phyloP scores from a whole-genome alignment of 345 rosid genomes.

The Isatis tinctoria region DNA sequence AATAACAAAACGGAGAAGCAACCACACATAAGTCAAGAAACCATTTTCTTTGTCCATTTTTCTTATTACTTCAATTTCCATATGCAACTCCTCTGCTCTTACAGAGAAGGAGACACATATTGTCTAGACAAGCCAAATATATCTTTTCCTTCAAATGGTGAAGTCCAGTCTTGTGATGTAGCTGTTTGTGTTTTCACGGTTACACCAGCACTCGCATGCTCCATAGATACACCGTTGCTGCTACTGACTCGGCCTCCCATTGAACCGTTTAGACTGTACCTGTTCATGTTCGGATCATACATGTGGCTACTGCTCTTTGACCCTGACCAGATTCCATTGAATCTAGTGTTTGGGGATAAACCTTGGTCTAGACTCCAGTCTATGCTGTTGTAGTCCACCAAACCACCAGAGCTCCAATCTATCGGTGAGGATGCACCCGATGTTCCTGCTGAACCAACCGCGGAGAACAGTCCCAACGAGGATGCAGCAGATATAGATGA shows the following conservation, averaged over 20 bases:
- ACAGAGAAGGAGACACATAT: conserved; percentile 79
- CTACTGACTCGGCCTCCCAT: conserved; percentile 37
- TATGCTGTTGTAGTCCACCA: conserved; percentile 56
- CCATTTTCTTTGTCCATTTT: conserved; percentile 23
- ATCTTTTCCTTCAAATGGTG: conserved; percentile 88
- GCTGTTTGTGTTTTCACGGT: conserved; percentile 40
- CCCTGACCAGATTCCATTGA: conserved; percentile 44
- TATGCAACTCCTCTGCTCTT: conserved; percentile 37
- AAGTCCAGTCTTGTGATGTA: conserved; percentile 69
- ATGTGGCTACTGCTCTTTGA: conserved; percentile 25
- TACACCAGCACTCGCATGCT: conserved; percentile 34
- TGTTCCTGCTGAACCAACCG: conserved; percentile 49
- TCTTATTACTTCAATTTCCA: conserved; percentile 34
- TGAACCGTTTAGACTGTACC: conserved; percentile 37
- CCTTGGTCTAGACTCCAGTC: conserved; percentile 84
- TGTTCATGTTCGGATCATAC: conserved; percentile 39
- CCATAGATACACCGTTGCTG: conserved; percentile 36
- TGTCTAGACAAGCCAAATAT: conserved; percentile 85
- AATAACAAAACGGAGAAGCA: conserved; percentile 14
- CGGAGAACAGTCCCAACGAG: conserved; percentile 76
- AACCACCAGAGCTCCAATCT: conserved; percentile 69
- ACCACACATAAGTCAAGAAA: conserved; percentile 50
- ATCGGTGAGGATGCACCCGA: conserved; percentile 63
- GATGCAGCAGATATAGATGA: conserved; percentile 70
- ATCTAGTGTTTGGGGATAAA: conserved; percentile 34